phyloP scores from a whole-genome alignment of 2,329 filamentous ascomycete species.

The Aspergillus ustus region DNA sequence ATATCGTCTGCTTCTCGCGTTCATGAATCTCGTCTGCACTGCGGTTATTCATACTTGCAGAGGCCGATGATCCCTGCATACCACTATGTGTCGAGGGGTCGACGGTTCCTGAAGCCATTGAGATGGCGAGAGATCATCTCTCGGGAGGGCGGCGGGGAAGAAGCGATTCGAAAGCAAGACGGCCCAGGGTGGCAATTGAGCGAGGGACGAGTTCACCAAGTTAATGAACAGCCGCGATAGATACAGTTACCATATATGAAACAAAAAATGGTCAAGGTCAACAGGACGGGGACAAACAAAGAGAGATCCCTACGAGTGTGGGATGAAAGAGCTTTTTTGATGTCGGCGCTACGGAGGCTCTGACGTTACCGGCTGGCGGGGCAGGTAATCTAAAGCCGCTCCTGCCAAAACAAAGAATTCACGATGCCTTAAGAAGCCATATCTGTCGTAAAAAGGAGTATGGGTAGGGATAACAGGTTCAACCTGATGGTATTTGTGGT shows the following conservation, averaged over 20 bases:
- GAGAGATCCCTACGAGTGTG: conserved; percentile 14
- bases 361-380: conserved; percentile 33
- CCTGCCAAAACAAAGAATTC: conserved; percentile 13
- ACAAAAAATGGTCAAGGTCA: conserved; percentile 11
- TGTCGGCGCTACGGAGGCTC: conserved; percentile 26
- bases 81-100: conserved; percentile 39
- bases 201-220: conserved; percentile 2
- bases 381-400: conserved; percentile 16
- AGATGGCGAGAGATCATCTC: conserved; percentile 40
- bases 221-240: conserved; percentile 5
- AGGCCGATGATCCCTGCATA: conserved; percentile 28
- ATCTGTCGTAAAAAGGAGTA: background rate
- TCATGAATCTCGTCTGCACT: conserved; percentile 32
- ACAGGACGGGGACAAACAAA: conserved; percentile 7
- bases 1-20: conserved; percentile 36
- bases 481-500: conserved; percentile 19
- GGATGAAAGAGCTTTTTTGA: conserved; percentile 21
- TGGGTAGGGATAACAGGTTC: conserved; percentile 2
- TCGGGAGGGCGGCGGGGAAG: conserved; percentile 25
- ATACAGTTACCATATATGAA: background rate
- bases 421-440: background rate
- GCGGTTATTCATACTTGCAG: conserved; percentile 20
- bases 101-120: conserved; percentile 48
- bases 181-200: conserved; percentile 22
- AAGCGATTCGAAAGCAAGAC: background rate